Evolutionary conservation across 2,329 filamentous ascomycete genomes (phyloP), one percentile per base, ranked within the genome.

Genomic region (Chaetomium sp.): DNA sequence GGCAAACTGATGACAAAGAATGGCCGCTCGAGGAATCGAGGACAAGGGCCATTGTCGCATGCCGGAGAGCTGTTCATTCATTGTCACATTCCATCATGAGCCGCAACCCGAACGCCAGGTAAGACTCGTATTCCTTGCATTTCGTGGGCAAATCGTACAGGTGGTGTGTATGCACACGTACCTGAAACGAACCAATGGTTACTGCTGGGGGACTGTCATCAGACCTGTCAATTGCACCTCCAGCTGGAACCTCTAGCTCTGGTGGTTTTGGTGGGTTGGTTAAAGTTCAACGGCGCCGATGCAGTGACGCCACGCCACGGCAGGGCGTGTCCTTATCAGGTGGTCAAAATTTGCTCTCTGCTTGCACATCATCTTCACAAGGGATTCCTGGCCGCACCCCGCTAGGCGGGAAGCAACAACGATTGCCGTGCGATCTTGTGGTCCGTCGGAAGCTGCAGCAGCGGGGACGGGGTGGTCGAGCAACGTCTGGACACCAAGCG

Each of bases 391-490:
- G 49, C 21, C 38, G 19, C 51, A 53, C 54, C 54, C 60, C 54
- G 49, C 53, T 12, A 31, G 53, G 35, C 47, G 47, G 55, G 61
- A 54, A 58, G 49, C 62, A 38, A 56, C 23, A 12, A 38, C 62
- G 51, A 50, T 60, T 64, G 42, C 57, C 62, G 57, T 50, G n/a
- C 47, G 50, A 58, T 59, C 54, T 54, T 33, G 54, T 58, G 54
- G 47, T 49, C 38, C 21, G 61, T 59, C 55, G 47, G 61, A 62
- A 63, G 55, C 49, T 59, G 55, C 55, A 53, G 25, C 50, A 47
- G 38, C n/a, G 38, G 38, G 16, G 38, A 42, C 38, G 7, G 38
- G 19, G 38, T 13, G 35, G 35, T 38, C 35, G 35, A 38, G 13
- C 19, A 42, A 42, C 7, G 38, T n/a, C 38, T 42, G 38, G 38